Evolutionary conservation across 768 basidiomycete genomes (phyloP).

Genomic region (Lenzites betulinus): DNA sequence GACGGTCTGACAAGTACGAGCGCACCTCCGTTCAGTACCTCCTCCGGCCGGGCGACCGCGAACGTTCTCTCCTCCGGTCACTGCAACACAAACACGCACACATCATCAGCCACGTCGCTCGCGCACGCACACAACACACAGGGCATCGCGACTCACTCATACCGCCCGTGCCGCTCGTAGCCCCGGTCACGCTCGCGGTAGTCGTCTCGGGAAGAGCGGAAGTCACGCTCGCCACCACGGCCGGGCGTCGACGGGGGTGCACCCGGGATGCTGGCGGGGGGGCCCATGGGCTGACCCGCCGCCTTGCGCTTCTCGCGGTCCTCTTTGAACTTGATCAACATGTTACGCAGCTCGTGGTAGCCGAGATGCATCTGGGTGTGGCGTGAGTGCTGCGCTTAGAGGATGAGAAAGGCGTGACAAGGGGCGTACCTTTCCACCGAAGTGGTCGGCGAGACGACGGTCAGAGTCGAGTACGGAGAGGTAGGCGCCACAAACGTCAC

Average conservation of each 20-base stretch:
- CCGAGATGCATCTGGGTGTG: constrained; percentile 89
- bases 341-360: constrained; percentile 96
- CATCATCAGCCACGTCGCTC: constrained; percentile 5
- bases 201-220: constrained; percentile 63
- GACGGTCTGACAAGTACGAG: not conserved
- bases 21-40: constrained; percentile 25
- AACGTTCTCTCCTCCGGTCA: constrained; percentile 33
- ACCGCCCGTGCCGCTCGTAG: constrained; percentile 73
- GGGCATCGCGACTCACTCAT: constrained; percentile 56
- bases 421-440: constrained; percentile 91
- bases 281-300: constrained; percentile 50
- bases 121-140: not conserved
- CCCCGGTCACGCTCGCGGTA: constrained; percentile 60
- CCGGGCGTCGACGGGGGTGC: constrained; percentile 40
- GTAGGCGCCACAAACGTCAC: constrained; percentile 99
- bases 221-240: constrained; percentile 51
- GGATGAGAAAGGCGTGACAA: not conserved
- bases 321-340: constrained; percentile 88
- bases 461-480: constrained; percentile 97
- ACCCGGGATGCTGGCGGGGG: constrained; percentile 35
- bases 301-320: constrained; percentile 78
- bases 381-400: not conserved
- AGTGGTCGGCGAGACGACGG: constrained; percentile 97
- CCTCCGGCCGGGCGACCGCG: constrained; percentile 33
- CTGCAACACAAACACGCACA: constrained; percentile 16